Evolutionary conservation across 345 rosid genomes (phyloP), one percentile per base, ranked within the genome.

Genomic region (Schrenkiella parvula): DNA sequence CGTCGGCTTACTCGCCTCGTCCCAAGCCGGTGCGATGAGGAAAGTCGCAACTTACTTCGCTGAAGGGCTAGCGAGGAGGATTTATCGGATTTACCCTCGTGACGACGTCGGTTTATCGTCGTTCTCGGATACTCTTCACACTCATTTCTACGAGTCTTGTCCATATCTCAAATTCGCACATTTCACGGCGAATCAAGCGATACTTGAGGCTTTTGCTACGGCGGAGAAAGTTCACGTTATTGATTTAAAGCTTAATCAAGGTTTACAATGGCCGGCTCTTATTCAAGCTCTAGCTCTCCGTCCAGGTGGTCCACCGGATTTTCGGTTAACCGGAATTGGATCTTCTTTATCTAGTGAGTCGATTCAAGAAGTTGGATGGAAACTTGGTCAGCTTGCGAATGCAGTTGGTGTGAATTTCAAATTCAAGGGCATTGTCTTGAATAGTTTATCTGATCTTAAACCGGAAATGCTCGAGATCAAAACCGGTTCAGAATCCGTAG

Each of bases 11-110:
- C 87, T 89, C 3, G 93, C 98, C 4, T 72, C 74, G 1, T 84
- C 96, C 21, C 98, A 93, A 57, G 79, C 83, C 8, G 96, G 98
- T 0, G 89, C 97, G 18, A 90, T 93, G 97, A 78, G 92, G 34
- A 93, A 90, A 73, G 97, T 93, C n/a, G 98, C 97, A 5, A 90
- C 88, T 23, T 89, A 88, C 75, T 93, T 93, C 74, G 96, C 98
- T 0, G 88, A 85, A 67, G 97, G 90, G 3, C 78, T 93, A 1
- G 96, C 97, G 35, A 80, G 96, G 0, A 80, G 89, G 77, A 93
- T 93, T 26, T 93, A 89, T 80, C 65, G 74, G 34, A 69, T 90
- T 38, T 84, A 70, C 78, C 98, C 97, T 6, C 81, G 71, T 25
- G 85, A 77, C 6, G 54, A 76, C 12, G 66, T 74, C 1, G 84